Percentiles rank a stretch among this genome's conserved stretches.
phyloP scores from a whole-genome alignment of 768 basidiomycete species.

The Pleurotus pulmonarius region DNA sequence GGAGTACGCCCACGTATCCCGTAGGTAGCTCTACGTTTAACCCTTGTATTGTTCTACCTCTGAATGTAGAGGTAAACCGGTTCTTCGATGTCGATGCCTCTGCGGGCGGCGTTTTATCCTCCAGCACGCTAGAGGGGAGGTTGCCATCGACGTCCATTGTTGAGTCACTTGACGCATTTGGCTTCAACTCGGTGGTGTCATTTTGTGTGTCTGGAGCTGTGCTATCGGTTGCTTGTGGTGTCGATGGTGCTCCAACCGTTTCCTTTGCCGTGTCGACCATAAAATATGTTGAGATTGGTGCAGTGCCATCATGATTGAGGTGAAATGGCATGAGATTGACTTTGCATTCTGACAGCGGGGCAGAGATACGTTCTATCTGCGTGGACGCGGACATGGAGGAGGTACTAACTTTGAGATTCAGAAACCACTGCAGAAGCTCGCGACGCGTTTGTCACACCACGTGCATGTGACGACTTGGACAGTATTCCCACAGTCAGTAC shows the following conservation, averaged over 20 bases:
- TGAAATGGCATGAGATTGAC: conserved; percentile 86
- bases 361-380: not conserved
- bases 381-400: not conserved
- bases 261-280: conserved; percentile 43
- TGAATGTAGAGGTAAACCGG: conserved; percentile 62
- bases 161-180: conserved; percentile 14
- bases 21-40: conserved; percentile 54
- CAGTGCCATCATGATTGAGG: conserved; percentile 65
- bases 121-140: too few relatives aligned
- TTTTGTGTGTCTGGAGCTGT: too few relatives aligned
- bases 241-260: conserved; percentile 21
- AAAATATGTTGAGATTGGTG: conserved; percentile 74
- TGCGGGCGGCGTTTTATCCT: too few relatives aligned
- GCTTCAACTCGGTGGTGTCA: not conserved
- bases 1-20: conserved; percentile 66
- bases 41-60: conserved; percentile 74
- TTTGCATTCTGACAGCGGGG: conserved; percentile 34
- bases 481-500: not conserved
- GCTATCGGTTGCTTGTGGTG: too few relatives aligned
- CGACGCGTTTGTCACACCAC: too few relatives aligned
- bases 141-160: conserved; percentile 21
- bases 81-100: too few relatives aligned
- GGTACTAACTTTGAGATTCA: too few relatives aligned
- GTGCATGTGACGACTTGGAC: not conserved
- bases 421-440: too few relatives aligned